Base-by-base conservation (phyloP, 2,329 filamentous ascomycete species). In the Aspergillus sp. region DNA sequence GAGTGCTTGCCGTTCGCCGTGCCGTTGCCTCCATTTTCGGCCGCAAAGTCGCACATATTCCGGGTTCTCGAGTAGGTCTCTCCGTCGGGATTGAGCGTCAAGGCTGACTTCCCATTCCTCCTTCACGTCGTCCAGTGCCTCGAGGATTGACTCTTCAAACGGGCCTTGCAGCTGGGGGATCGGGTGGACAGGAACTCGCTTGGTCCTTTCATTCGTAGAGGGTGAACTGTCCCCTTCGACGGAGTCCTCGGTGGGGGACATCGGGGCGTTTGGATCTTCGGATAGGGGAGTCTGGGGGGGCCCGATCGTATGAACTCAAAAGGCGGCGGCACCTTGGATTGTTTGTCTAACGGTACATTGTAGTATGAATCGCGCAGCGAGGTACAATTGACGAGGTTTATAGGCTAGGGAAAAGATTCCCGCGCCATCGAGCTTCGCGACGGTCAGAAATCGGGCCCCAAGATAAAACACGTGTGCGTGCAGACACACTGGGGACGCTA, bases 1-100 rank as follows among this genome's bases (percentile, higher is more conserved):
- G 7, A 17, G 1, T 40, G 42, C 62, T 64, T 58, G 64, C 70
- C 63, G 67, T 63, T 94, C 89, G 41, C 85, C 85, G 0, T 85
- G 81, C 49, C 86, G 84, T 68, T 88, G 86, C 53, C 87, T 85
- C 91, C 92, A 96, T 67, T 83, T 75, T 45, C 86, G 82, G 48
- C 85, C 86, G 67, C 89, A 88, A 11, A 90, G 82, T 13, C 85
- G 82, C 53, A 89, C 88, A 54, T 86, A 85, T 53, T 85, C 81
- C 34, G 81, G 78, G 57, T 85, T 83, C 55, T 88, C 85, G 41
- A 95, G 78, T 23, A 94, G 78, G 65, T 78, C 78, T 59, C 84
- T 85, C 57, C 86, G 84, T 59, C 88, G 82, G 6, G 70, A 62
- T 49, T 71, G 67, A 7, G 72, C 68, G 58, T 77, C 72, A 19